phyloP scores from a whole-genome alignment of 2,329 filamentous ascomycete species.

The Malbranchea zuffiana region DNA sequence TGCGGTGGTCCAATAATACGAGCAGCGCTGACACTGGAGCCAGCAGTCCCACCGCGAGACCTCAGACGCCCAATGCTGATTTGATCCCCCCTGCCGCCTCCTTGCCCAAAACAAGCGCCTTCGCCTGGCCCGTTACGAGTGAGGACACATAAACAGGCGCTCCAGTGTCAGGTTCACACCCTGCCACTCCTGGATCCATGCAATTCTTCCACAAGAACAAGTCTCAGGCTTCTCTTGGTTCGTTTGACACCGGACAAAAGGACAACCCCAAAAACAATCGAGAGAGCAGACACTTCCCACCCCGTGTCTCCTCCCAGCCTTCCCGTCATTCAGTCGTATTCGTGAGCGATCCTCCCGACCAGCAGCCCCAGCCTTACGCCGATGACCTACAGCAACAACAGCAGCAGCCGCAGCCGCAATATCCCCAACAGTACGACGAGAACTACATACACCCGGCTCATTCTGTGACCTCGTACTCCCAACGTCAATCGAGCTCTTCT shows the following conservation, averaged over 20 bases:
- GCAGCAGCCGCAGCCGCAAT: constrained; percentile 10
- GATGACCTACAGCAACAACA: constrained; percentile 6
- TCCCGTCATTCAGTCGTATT: constrained; percentile 8
- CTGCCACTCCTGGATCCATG: constrained; percentile 12
- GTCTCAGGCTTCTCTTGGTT: constrained; percentile 16
- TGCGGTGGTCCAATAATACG: too few species aligned
- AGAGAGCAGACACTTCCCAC: too few species aligned
- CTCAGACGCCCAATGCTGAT: constrained; percentile 3
- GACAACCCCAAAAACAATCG: not conserved
- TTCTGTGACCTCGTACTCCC: constrained; percentile 5
- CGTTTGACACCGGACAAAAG: constrained; percentile 2
- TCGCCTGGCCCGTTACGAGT: not conserved
- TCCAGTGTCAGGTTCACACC: constrained; percentile 4
- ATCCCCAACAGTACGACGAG: constrained; percentile 7
- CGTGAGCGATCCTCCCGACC: not conserved
- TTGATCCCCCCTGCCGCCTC: constrained; percentile 4
- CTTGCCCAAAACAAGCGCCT: constrained; percentile 1
- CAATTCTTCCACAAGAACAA: constrained; percentile 18
- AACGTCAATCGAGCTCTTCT: constrained; percentile 4
- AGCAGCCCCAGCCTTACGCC: constrained; percentile 2
- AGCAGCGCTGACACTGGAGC: not conserved
- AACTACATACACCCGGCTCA: constrained; percentile 13
- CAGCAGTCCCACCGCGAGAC: constrained; percentile 4
- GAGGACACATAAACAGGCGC: constrained; percentile 3
- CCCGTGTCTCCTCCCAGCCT: constrained; percentile 8